These are phyloP conservation scores for Telopea speciosissima DNA, from an alignment of 177 flowering plant species.

Conservation along the genomic window DNA sequence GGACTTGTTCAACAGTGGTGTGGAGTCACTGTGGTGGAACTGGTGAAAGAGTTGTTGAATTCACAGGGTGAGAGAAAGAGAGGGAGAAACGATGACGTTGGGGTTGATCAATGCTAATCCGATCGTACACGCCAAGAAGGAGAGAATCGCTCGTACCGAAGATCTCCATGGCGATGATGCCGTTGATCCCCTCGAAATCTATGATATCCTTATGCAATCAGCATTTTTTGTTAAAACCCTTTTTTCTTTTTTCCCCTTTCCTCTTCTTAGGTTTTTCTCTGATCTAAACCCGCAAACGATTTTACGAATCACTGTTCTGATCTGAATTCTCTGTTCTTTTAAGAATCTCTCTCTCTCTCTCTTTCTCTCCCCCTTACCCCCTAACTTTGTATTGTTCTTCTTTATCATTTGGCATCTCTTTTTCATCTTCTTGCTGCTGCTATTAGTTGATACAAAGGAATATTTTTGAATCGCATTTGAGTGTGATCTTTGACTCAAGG, in stretches of 20 bases:
- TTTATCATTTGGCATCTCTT: neutral
- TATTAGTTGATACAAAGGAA: neutral
- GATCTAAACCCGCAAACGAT: neutral
- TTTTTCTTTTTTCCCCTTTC: neutral
- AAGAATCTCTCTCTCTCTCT: neutral
- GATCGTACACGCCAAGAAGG: constrained; percentile 78
- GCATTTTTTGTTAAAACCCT: neutral
- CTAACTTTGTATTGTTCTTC: neutral
- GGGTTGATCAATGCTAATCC: constrained; percentile 76
- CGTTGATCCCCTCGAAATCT: constrained; percentile 72
- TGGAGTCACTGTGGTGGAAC: no score
- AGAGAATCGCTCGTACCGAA: constrained; percentile 55
- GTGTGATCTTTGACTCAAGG: constrained; percentile 35
- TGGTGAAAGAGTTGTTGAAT: no score
- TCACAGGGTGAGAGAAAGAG: neutral
- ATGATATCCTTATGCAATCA: constrained; percentile 51
- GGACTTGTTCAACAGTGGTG: no score
- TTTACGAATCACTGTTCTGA: neutral
- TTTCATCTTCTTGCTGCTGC: neutral
- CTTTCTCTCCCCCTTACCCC: neutral
- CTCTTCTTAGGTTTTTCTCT: neutral
- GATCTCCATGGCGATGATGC: constrained; percentile 50
- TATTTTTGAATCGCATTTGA: neutral
- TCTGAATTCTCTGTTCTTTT: neutral
- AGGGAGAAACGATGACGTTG: constrained; percentile 44